These are phyloP conservation scores for Achaetomiella virescens DNA, from an alignment of 495 filamentous ascomycete species.

Conservation along the genomic window DNA sequence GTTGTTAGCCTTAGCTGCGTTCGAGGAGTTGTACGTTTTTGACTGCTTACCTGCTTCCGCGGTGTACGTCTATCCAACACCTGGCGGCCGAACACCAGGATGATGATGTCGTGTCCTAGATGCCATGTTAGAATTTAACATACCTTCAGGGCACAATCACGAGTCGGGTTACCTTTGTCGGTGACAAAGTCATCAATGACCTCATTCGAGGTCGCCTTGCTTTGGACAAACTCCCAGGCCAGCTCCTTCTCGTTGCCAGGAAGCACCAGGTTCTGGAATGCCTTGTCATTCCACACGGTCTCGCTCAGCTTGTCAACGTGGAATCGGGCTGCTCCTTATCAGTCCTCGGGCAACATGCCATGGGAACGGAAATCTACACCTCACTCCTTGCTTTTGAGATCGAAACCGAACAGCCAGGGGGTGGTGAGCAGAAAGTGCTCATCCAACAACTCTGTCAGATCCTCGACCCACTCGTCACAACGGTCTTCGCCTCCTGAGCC, in stretches of 20 bases:
- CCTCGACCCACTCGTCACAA: constrained; percentile 6
- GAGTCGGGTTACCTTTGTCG: constrained; percentile 38
- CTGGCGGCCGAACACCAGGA: constrained; percentile 48
- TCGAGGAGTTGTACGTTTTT: background rate
- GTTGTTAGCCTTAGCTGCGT: background rate
- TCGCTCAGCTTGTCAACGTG: constrained; percentile 18
- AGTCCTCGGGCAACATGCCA: background rate
- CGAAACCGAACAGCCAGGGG: constrained; percentile 33
- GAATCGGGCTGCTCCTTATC: constrained; percentile 1
- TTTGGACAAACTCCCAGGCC: constrained; percentile 41
- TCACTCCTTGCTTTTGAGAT: constrained; percentile 33
- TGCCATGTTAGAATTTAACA: background rate
- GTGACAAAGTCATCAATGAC: constrained; percentile 49
- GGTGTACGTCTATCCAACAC: constrained; percentile 54
- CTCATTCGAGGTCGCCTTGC: constrained; percentile 22
- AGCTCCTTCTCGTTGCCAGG: constrained; percentile 42
- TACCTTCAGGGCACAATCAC: background rate
- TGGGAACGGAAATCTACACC: background rate
- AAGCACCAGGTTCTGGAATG: constrained; percentile 49
- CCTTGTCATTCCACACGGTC: constrained; percentile 43
- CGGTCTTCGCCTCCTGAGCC: background rate
- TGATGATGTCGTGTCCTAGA: constrained; percentile 40
- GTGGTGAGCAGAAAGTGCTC: constrained; percentile 30
- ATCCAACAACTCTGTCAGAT: constrained; percentile 24
- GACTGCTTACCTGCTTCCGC: constrained; percentile 32